Evolutionary conservation across 768 basidiomycete genomes (phyloP).

Genomic region (Tulasnella sp.): DNA sequence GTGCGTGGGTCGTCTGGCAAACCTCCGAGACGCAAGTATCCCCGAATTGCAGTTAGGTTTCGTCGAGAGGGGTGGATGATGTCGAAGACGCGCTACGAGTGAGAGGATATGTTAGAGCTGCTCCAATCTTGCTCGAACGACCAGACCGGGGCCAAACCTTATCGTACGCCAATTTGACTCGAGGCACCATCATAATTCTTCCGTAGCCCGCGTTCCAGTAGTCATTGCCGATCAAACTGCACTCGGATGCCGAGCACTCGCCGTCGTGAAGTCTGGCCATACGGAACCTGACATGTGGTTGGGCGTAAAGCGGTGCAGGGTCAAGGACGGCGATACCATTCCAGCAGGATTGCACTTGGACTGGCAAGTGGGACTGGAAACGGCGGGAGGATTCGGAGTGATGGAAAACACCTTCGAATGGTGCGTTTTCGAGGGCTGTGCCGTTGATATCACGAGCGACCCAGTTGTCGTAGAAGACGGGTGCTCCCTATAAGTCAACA

Average conservation of each 20-base stretch:
- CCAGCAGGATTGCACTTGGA: slow-evolving; percentile 98
- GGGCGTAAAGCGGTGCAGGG: slow-evolving; percentile 88
- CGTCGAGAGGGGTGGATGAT: slow-evolving; percentile 40
- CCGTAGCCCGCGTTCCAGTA: slow-evolving; percentile 97
- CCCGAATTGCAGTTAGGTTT: slow-evolving; percentile 93
- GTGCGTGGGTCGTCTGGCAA: slow-evolving; percentile 92
- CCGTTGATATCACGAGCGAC: slow-evolving; percentile 98
- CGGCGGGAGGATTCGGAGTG: slow-evolving; percentile 64
- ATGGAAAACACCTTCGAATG: slow-evolving; percentile 91
- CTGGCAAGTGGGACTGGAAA: slow-evolving; percentile 85
- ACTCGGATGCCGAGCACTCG: slow-evolving; percentile 94
- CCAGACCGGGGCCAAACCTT: slow-evolving; percentile 37
- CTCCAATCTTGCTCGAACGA: neutral
- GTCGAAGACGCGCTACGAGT: neutral
- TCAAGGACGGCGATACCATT: slow-evolving; percentile 95
- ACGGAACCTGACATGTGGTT: slow-evolving; percentile 86
- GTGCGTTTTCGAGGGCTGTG: slow-evolving; percentile 95
- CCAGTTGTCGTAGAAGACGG: slow-evolving; percentile 98
- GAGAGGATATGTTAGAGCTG: neutral
- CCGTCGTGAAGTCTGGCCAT: slow-evolving; percentile 86
- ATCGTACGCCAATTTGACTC: slow-evolving; percentile 95
- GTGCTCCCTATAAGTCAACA: slow-evolving; percentile 45
- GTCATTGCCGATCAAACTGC: slow-evolving; percentile 95
- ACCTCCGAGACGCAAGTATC: slow-evolving; percentile 90
- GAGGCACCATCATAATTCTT: slow-evolving; percentile 93